phyloP scores from a whole-genome alignment of 495 filamentous ascomycete genomes.

The Penicillium manginii region DNA sequence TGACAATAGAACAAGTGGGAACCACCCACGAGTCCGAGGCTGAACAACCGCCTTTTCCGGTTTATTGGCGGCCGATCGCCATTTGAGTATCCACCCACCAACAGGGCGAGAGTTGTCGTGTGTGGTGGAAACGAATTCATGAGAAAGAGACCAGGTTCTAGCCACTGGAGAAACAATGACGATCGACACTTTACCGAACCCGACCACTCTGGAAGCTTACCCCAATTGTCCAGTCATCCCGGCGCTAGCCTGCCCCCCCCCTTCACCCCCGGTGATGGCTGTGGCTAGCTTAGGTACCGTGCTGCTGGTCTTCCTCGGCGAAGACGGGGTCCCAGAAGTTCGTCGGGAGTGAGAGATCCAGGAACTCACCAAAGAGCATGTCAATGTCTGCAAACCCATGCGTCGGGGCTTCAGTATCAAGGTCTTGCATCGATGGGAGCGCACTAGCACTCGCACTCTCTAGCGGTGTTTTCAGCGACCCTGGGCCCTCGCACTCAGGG shows the following conservation, averaged over 20 bases:
- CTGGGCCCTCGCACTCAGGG: background rate
- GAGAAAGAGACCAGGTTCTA: slow-evolving; percentile 5
- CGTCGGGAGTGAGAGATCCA: slow-evolving; percentile 45
- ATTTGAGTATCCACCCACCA: slow-evolving; percentile 5
- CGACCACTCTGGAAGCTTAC: slow-evolving; percentile 1
- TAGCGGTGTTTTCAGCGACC: slow-evolving; percentile 1
- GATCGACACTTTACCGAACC: slow-evolving; percentile 5
- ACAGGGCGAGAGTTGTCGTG: background rate
- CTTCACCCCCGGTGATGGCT: background rate
- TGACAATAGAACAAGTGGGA: background rate
- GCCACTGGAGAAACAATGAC: slow-evolving; percentile 1
- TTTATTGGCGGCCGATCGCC: slow-evolving; percentile 8
- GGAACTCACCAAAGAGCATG: slow-evolving; percentile 44
- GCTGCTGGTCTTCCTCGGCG: slow-evolving; percentile 22
- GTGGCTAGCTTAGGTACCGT: background rate
- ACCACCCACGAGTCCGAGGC: slow-evolving; percentile 9
- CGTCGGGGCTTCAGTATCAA: slow-evolving; percentile 2
- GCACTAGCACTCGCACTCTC: background rate
- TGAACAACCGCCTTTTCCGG: slow-evolving; percentile 4
- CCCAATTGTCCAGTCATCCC: background rate
- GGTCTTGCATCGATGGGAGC: slow-evolving; percentile 3
- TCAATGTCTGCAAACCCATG: slow-evolving; percentile 44
- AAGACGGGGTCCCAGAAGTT: slow-evolving; percentile 52
- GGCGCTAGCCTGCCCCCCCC: background rate
- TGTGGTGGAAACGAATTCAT: background rate